Evolutionary conservation across 306 rosid species (phyloP).

Genomic region (Dalbergia cultrata): DNA sequence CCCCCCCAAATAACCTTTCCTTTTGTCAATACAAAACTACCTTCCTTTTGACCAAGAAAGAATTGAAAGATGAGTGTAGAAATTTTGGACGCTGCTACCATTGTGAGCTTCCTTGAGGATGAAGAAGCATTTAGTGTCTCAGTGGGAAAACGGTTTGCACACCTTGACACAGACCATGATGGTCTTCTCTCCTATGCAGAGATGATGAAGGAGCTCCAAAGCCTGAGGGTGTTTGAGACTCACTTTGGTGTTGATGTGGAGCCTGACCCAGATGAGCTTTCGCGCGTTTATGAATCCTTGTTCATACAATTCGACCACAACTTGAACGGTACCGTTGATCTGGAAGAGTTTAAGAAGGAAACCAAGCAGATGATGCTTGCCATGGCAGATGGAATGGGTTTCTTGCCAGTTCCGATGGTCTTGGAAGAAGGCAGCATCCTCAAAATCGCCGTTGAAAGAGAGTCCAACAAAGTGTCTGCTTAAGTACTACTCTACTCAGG

Average conservation of each 20-base stretch:
- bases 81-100: constrained; percentile 73
- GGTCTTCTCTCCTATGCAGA: constrained; percentile 73
- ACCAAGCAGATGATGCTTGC: constrained; percentile 80
- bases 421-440: constrained; percentile 70
- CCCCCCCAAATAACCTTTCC: not conserved
- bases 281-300: constrained; percentile 64
- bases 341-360: constrained; percentile 74
- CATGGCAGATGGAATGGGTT: constrained; percentile 81
- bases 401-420: constrained; percentile 76
- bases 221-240: constrained; percentile 69
- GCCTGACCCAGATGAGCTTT: constrained; percentile 66
- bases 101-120: constrained; percentile 70
- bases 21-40: not conserved
- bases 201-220: constrained; percentile 77
- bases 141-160: constrained; percentile 51
- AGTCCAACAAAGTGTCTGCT: constrained; percentile 43
- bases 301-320: constrained; percentile 72
- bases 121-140: constrained; percentile 67
- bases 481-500: constrained; percentile 21
- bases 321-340: constrained; percentile 66
- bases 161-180: constrained; percentile 66
- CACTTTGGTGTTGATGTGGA: constrained; percentile 75
- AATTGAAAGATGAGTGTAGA: constrained; percentile 74
- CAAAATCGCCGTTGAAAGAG: constrained; percentile 76
- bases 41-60: constrained; percentile 8